Percentiles rank a stretch among this genome's conserved stretches.
Evolutionary conservation across 2,329 filamentous ascomycete genomes (phyloP).

Genomic region (Stagonosporopsis rhizophila): DNA sequence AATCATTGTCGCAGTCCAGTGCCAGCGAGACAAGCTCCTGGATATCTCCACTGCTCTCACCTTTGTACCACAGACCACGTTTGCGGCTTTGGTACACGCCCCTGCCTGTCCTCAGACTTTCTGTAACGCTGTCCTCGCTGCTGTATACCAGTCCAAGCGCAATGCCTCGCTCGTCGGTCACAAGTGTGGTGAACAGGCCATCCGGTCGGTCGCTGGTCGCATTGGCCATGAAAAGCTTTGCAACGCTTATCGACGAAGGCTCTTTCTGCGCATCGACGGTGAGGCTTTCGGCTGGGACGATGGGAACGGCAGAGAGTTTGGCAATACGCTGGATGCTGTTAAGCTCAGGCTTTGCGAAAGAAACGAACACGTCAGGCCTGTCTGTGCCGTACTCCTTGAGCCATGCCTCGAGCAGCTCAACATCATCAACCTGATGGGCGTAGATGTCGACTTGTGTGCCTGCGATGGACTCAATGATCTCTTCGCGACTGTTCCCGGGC

Average conservation of each 20-base stretch:
- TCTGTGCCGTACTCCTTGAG: slow-evolving; percentile 59
- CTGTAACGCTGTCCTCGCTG: slow-evolving; percentile 85
- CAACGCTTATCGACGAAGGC: slow-evolving; percentile 67
- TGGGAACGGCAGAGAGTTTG: slow-evolving; percentile 65
- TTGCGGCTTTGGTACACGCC: slow-evolving; percentile 98
- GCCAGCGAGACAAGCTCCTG: slow-evolving; percentile 87
- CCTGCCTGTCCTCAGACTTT: slow-evolving; percentile 79
- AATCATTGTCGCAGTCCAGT: slow-evolving; percentile 93
- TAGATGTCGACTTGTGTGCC: slow-evolving; percentile 56
- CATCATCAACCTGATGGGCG: slow-evolving; percentile 51
- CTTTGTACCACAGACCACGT: slow-evolving; percentile 95
- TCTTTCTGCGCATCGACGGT: slow-evolving; percentile 70
- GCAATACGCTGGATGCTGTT: slow-evolving; percentile 52
- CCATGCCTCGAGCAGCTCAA: slow-evolving; percentile 54
- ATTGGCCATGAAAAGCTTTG: slow-evolving; percentile 73
- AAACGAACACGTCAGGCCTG: slow-evolving; percentile 59
- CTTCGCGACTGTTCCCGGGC: slow-evolving; percentile 51
- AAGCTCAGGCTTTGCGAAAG: slow-evolving; percentile 52
- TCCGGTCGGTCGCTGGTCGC: slow-evolving; percentile 85
- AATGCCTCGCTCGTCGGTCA: slow-evolving; percentile 84
- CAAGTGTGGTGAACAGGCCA: slow-evolving; percentile 85
- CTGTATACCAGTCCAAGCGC: slow-evolving; percentile 93
- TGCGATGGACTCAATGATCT: slow-evolving; percentile 49
- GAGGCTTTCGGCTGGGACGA: slow-evolving; percentile 74
- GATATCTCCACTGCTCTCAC: slow-evolving; percentile 89